Conservation (phyloP, 2,329 filamentous ascomycete species). For the Macrophomina phaseolina region DNA sequence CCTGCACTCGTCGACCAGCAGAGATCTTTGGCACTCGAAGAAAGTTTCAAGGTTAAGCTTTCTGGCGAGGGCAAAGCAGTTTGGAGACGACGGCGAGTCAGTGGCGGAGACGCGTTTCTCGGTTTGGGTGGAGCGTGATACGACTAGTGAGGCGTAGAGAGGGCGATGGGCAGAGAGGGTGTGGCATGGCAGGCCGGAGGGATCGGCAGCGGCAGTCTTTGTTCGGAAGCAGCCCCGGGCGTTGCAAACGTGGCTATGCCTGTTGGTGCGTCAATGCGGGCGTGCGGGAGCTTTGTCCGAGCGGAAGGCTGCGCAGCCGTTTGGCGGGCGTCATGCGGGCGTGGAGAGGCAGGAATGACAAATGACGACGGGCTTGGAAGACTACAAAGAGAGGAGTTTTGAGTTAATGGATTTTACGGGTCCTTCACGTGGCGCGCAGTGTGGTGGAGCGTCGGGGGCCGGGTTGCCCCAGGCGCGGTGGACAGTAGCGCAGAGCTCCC, state of each 20-base stretch:
- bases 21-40: slow-evolving; percentile 13
- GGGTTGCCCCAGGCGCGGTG: slow-evolving; percentile 1
- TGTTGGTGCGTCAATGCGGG: slow-evolving; percentile 25
- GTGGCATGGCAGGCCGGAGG: slow-evolving; percentile 12
- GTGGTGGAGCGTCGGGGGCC: slow-evolving; percentile 3
- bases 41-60: slow-evolving; percentile 22
- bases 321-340: slow-evolving; percentile 18
- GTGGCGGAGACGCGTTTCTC: background rate
- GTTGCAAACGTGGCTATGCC: slow-evolving; percentile 24
- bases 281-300: slow-evolving; percentile 21
- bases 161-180: background rate
- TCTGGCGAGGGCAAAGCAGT: slow-evolving; percentile 7
- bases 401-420: slow-evolving; percentile 18
- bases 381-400: background rate
- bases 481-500: slow-evolving; percentile 12
- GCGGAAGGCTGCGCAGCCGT: slow-evolving; percentile 25
- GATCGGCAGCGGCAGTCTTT: slow-evolving; percentile 25
- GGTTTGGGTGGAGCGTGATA: background rate
- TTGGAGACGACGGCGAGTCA: slow-evolving; percentile 16
- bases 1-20: background rate
- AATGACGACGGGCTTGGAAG: background rate
- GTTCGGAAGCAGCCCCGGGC: slow-evolving; percentile 22
- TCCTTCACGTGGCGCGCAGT: background rate
- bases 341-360: slow-evolving; percentile 11
- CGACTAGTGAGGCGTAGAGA: slow-evolving; percentile 15